Base-by-base conservation (phyloP, 192 early-diverging fungal genomes). In the Entrophospora sp. region DNA sequence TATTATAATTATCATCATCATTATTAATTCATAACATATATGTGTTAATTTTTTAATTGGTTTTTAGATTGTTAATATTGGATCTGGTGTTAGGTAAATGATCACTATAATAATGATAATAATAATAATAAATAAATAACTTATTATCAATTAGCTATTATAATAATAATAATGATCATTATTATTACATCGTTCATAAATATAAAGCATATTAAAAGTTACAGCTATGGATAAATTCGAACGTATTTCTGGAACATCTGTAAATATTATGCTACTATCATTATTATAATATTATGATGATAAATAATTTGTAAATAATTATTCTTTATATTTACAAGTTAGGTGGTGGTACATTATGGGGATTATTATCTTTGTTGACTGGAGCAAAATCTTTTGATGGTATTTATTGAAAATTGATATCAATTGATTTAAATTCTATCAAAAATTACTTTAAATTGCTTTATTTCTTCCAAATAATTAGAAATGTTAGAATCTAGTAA, bases 331-430 rank as follows among this genome's bases (percentile, higher is more conserved):
- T 37, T 16, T 42, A 58, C 22, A 48, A 83, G 81, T 75, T 98
- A 60, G 96, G 96, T 55, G 96, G 96, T 44, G 94, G 94, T 38
- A 99, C 97, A 25, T 76, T 96, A 20, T 97, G 95, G 95, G 96
- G 96, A 6, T 75, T 99, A 27, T 71, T 96, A 46, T 85, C 89
- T 18, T 69, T 96, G 40, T 77, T 98, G 66, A 97, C 94, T 16
- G 85, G 89, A 43, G 94, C 93, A 13, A 81, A 83, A 55, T 86
- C 86, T 30, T 97, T 94, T 67, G 94, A 96, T 73, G 87, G 85
- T 83, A 80, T 30, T 58, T 28, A 18, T 18, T 24, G 10, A 0
- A 49, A 37, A n/a, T 18, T n/a, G 4, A 51, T 43, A 6, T 43
- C 28, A 18, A 42, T 20, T n/a, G 4, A 28, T 55, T 7, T 31